Evolutionary conservation across 306 rosid species (phyloP), one percentile per base, ranked within the genome.

Genomic region (Ziziphus jujuba): DNA sequence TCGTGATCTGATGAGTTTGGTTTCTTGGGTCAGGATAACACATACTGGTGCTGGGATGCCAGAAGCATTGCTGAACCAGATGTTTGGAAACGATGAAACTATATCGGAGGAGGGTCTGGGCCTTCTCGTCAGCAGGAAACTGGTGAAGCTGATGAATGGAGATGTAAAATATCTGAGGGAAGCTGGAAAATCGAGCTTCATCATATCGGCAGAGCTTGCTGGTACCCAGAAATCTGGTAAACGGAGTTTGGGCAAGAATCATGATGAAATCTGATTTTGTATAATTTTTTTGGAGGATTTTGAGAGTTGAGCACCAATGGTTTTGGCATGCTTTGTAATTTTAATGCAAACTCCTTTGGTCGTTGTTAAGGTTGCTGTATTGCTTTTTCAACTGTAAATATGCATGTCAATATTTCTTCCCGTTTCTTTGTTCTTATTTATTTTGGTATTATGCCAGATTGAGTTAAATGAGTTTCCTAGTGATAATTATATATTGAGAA

Each of bases 111-210:
- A 90, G 61, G 97, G 97, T 44, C 57, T 83, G 34, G 84, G 95
- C 82, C 82, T 93, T 16, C 82, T 90, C 38, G 82, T 93, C 67
- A 85, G 99, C 75, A 80, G 96, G 69, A 90, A 87, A 70, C 83
- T 93, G 56, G 80, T 90, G 78, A 87, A 87, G 80, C 90, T 88
- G 23, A 93, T 93, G 97, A 88, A 82, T 66, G 99, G 99, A 48
- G 97, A 88, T 51, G 89, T 90, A 17, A 85, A 80, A 40, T 90
- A 88, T 77, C 76, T 93, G 50, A 84, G 85, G 72, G 96, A 90
- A 87, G 95, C 78, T 19, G 95, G 87, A n/a, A 90, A 70, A 67
- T 77, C 95, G 2, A 84, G 84, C 67, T 88, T 93, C 78, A 86
- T 88, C 78, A 75, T 90, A 65, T 72, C 96, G 8, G 90, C 59